Evolutionary conservation across 164 flowering plant species (phyloP).

Genomic region (Magnolia officinalis): DNA sequence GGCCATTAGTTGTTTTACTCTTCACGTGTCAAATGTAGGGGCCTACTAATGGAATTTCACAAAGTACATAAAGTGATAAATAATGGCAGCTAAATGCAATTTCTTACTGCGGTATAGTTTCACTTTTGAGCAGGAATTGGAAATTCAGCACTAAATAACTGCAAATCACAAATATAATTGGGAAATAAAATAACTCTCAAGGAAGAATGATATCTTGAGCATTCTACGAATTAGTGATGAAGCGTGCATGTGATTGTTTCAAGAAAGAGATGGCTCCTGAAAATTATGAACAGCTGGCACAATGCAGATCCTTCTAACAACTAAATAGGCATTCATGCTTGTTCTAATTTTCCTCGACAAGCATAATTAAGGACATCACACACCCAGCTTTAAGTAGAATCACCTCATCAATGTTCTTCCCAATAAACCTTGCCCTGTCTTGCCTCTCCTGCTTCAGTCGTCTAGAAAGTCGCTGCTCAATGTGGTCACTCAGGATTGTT

Average conservation of each 20-base stretch:
- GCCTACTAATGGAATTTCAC: too few relatives aligned
- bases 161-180: too few relatives aligned
- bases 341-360: slow-evolving; percentile 1
- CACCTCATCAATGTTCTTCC: slow-evolving; percentile 85
- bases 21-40: too few relatives aligned
- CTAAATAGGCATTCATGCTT: too few relatives aligned
- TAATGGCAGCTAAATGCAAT: too few relatives aligned
- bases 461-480: slow-evolving; percentile 71
- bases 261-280: too few relatives aligned
- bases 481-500: slow-evolving; percentile 92
- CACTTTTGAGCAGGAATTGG: neutral
- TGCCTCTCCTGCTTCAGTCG: slow-evolving; percentile 75
- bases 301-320: neutral
- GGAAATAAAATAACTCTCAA: too few relatives aligned
- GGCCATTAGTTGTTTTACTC: too few relatives aligned
- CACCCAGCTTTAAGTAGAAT: neutral
- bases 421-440: slow-evolving; percentile 73
- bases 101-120: neutral
- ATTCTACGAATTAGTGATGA: too few relatives aligned
- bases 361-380: neutral
- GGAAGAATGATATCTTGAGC: too few relatives aligned
- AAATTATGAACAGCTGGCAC: neutral
- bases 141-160: neutral
- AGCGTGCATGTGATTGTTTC: too few relatives aligned
- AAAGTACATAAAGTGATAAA: too few relatives aligned